phyloP scores from a whole-genome alignment of 257 asterid genomes.

The Rubia yunnanensis region DNA sequence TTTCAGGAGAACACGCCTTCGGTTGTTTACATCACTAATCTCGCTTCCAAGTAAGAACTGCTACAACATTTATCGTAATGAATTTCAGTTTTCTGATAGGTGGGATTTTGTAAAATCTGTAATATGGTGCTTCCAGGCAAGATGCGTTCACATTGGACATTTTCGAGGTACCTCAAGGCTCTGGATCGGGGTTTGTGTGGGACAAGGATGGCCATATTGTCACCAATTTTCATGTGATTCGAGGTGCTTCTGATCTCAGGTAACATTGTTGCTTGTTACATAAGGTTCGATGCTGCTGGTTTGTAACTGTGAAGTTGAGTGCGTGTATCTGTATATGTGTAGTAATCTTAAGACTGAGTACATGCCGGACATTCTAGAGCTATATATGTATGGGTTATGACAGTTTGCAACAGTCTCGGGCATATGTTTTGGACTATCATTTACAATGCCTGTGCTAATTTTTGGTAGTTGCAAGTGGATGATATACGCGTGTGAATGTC shows the following conservation, averaged over 20 bases:
- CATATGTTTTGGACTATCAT: neutral
- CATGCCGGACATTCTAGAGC: neutral
- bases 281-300: neutral
- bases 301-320: neutral
- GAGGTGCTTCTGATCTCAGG: slow-evolving; percentile 98
- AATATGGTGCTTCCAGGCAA: slow-evolving; percentile 44
- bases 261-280: slow-evolving; percentile 7
- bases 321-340: too few relatives aligned
- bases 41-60: slow-evolving; percentile 55
- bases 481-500: neutral
- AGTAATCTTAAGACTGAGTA: too few relatives aligned
- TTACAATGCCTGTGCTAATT: neutral
- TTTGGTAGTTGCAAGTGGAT: neutral
- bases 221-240: slow-evolving; percentile 92
- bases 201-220: slow-evolving; percentile 72
- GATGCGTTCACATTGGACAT: slow-evolving; percentile 89
- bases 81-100: neutral
- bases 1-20: slow-evolving; percentile 93
- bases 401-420: neutral
- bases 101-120: neutral
- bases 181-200: slow-evolving; percentile 98
- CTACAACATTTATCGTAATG: neutral
- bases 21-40: slow-evolving; percentile 88
- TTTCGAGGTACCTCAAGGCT: slow-evolving; percentile 96
- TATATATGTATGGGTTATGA: neutral